Percentiles rank a stretch among this genome's conserved stretches.
Evolutionary conservation across 177 flowering plant genomes (phyloP).

Genomic region (Vitis hybrid): DNA sequence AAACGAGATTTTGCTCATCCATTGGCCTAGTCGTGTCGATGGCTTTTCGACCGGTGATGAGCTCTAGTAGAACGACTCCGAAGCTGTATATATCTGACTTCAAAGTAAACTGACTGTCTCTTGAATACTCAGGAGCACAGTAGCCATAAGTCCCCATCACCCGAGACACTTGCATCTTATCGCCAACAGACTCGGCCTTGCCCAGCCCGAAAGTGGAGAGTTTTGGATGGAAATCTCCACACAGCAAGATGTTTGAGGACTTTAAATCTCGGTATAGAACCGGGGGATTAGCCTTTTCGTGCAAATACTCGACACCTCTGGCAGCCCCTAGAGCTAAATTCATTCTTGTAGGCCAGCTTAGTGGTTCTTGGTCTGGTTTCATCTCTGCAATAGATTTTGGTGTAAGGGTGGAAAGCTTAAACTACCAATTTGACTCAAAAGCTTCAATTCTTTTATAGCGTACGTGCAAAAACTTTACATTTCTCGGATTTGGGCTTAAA

Average conservation of each 20-base stretch:
- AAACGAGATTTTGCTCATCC: slow-evolving; percentile 48
- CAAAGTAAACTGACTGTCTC: slow-evolving; percentile 36
- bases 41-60: slow-evolving; percentile 53
- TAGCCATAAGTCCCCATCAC: slow-evolving; percentile 58
- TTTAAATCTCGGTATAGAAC: slow-evolving; percentile 48
- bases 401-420: too few species aligned
- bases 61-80: slow-evolving; percentile 54
- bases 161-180: slow-evolving; percentile 32
- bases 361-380: slow-evolving; percentile 23
- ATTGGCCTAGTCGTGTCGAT: slow-evolving; percentile 42
- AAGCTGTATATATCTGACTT: slow-evolving; percentile 59
- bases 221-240: slow-evolving; percentile 33
- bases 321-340: slow-evolving; percentile 52
- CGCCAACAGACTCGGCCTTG: slow-evolving; percentile 35
- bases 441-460: too few species aligned
- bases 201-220: slow-evolving; percentile 51
- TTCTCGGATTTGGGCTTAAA: too few species aligned
- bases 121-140: slow-evolving; percentile 55
- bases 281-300: slow-evolving; percentile 46
- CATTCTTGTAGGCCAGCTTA: slow-evolving; percentile 49
- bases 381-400: slow-evolving; percentile 19
- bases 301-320: slow-evolving; percentile 50
- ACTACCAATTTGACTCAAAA: too few species aligned
- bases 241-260: slow-evolving; percentile 45
- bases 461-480: too few species aligned